Percentiles rank a stretch among this genome's conserved stretches.
phyloP scores from a whole-genome alignment of 768 basidiomycete genomes.

The Antrodiella citrinella region DNA sequence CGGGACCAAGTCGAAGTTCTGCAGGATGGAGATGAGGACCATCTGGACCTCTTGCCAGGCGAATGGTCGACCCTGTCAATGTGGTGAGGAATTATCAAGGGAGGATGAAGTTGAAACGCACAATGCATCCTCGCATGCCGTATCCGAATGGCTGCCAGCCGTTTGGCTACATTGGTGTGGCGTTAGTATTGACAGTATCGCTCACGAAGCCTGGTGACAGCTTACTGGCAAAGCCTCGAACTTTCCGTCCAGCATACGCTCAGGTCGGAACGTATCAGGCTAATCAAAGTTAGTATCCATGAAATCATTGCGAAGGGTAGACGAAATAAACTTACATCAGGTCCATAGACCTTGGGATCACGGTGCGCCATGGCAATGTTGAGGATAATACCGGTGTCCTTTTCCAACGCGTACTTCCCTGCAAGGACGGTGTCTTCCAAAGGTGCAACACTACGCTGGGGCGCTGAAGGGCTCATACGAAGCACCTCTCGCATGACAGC shows the following conservation, averaged over 20 bases:
- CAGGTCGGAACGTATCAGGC: slow-evolving; percentile 35
- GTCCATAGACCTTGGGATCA: slow-evolving; percentile 39
- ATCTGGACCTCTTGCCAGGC: slow-evolving; percentile 42
- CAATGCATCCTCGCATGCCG: slow-evolving; percentile 20
- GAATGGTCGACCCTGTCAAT: slow-evolving; percentile 30
- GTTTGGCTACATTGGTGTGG: slow-evolving; percentile 34
- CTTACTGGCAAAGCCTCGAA: slow-evolving; percentile 37
- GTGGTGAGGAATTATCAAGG: neutral
- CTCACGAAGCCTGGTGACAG: neutral
- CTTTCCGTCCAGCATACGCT: slow-evolving; percentile 40
- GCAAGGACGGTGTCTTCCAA: slow-evolving; percentile 29
- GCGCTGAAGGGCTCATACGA: slow-evolving; percentile 32
- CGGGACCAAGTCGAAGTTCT: slow-evolving; percentile 36
- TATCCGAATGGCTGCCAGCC: slow-evolving; percentile 35
- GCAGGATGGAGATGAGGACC: slow-evolving; percentile 32
- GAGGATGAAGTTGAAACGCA: slow-evolving; percentile 5
- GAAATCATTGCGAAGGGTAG: neutral
- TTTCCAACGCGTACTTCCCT: slow-evolving; percentile 30
- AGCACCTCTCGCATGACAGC: slow-evolving; percentile 30
- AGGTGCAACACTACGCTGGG: slow-evolving; percentile 26
- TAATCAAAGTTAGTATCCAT: slow-evolving; percentile 4
- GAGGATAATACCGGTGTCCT: slow-evolving; percentile 22
- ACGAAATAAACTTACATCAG: slow-evolving; percentile 38
- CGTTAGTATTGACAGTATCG: neutral
- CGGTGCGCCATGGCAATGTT: slow-evolving; percentile 26